Percentiles rank a stretch among this genome's conserved stretches.
Evolutionary conservation across 495 filamentous ascomycete genomes (phyloP).

Genomic region (Penicillium fimorum): DNA sequence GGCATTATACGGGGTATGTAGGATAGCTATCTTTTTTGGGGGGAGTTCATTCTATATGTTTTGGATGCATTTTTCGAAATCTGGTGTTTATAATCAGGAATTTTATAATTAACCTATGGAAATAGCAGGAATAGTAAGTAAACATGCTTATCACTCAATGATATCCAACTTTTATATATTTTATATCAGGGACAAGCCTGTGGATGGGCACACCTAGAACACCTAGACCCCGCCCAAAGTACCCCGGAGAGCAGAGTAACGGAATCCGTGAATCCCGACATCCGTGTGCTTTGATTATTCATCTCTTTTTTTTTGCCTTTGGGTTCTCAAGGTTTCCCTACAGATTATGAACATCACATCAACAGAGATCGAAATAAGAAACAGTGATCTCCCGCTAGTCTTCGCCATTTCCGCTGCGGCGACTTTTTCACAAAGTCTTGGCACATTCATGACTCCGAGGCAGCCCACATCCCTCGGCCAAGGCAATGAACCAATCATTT

Average conservation of each 20-base stretch:
- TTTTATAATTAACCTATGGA: no score
- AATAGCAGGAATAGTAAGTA: neutral
- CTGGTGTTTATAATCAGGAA: no score
- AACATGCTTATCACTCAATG: no score
- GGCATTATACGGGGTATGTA: no score
- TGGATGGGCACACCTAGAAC: no score
- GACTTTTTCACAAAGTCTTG: conserved; percentile 10
- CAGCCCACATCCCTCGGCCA: neutral
- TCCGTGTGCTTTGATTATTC: conserved; percentile 4
- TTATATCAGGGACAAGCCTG: no score
- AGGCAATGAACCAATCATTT: neutral
- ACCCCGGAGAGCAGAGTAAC: conserved; percentile 1
- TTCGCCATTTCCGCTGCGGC: neutral
- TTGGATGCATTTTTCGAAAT: no score
- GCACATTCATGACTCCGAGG: conserved; percentile 4
- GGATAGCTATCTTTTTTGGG: no score
- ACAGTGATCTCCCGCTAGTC: neutral
- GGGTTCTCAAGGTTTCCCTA: neutral
- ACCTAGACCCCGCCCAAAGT: neutral
- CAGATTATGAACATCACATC: neutral
- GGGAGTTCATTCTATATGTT: no score
- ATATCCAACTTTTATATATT: no score
- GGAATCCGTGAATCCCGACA: conserved; percentile 8
- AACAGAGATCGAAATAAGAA: neutral
- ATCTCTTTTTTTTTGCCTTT: neutral